A percentile compares a stretch with the other conserved stretches of the same genome.
Conservation (phyloP, 2,329 filamentous ascomycete species). For the Ophiostoma quercus region DNA sequence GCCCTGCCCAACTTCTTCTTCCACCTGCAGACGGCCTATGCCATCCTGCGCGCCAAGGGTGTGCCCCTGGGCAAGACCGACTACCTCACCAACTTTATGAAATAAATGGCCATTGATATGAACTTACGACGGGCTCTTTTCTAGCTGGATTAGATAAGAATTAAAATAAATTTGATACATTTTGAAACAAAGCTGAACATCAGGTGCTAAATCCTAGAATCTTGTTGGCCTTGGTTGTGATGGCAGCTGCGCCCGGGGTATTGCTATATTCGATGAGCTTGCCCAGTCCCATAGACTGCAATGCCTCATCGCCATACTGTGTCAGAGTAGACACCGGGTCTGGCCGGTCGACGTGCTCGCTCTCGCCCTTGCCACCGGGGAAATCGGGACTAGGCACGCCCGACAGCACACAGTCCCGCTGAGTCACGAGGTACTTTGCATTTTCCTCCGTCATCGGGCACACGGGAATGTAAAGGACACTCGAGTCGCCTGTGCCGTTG, state of each 20-base stretch:
- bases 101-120: not conserved
- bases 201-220: conserved; percentile 40
- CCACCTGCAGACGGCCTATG: conserved; percentile 53
- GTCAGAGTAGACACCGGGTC: conserved; percentile 36
- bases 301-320: conserved; percentile 33
- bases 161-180: not conserved
- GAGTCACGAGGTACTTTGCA: conserved; percentile 62
- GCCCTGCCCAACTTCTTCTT: conserved; percentile 57
- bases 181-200: not conserved
- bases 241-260: conserved; percentile 34
- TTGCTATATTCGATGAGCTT: conserved; percentile 34
- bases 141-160: not conserved
- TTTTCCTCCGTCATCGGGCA: conserved; percentile 75
- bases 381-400: conserved; percentile 68
- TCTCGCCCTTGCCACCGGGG: conserved; percentile 65
- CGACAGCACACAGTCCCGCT: conserved; percentile 63
- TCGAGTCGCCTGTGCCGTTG: conserved; percentile 65
- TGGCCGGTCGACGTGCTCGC: conserved; percentile 46
- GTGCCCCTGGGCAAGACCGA: conserved; percentile 55
- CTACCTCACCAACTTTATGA: conserved; percentile 38
- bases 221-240: conserved; percentile 41
- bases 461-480: conserved; percentile 83
- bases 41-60: conserved; percentile 51
- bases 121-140: not conserved
- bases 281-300: conserved; percentile 44